Evolutionary conservation across 129 eudicot species (phyloP).

Genomic region (Pseudognaphalium luteoalbum): DNA sequence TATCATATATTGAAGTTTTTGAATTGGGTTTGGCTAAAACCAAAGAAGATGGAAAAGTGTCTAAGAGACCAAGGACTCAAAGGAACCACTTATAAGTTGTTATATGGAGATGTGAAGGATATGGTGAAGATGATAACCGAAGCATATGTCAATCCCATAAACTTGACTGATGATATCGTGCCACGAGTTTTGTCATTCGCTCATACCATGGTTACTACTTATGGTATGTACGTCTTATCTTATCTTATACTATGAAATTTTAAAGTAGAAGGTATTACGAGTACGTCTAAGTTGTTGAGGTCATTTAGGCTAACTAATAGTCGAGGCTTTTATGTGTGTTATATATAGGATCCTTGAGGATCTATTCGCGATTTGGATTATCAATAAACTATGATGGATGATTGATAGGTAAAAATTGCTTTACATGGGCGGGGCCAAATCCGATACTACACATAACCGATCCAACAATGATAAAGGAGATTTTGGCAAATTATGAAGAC

Average conservation of each 20-base stretch:
- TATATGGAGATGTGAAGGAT: constrained; percentile 55
- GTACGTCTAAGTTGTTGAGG: not conserved
- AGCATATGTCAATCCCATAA: constrained; percentile 55
- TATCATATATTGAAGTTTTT: constrained; percentile 17
- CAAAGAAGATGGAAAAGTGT: constrained; percentile 50
- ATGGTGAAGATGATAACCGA: constrained; percentile 40
- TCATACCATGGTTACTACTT: constrained; percentile 39
- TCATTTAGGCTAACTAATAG: not conserved
- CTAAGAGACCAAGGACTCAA: constrained; percentile 56
- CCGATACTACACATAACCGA: constrained; percentile 35
- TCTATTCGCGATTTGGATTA: not conserved
- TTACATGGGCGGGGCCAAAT: constrained; percentile 38
- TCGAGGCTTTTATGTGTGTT: too few species aligned
- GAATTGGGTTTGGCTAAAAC: constrained; percentile 51
- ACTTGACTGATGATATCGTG: constrained; percentile 45
- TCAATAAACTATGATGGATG: not conserved
- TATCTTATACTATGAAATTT: not conserved
- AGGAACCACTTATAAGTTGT: constrained; percentile 55
- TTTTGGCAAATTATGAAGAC: constrained; percentile 23
- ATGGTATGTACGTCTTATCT: constrained; percentile 37
- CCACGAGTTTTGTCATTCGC: constrained; percentile 59
- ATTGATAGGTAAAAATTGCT: constrained; percentile 37
- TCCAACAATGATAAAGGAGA: constrained; percentile 26
- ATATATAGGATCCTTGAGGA: not conserved
- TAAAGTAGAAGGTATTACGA: not conserved